These are phyloP conservation scores for Paracorniculantispora psalliotae DNA, from an alignment of 2,329 filamentous ascomycete genomes.

Conservation along the genomic window DNA sequence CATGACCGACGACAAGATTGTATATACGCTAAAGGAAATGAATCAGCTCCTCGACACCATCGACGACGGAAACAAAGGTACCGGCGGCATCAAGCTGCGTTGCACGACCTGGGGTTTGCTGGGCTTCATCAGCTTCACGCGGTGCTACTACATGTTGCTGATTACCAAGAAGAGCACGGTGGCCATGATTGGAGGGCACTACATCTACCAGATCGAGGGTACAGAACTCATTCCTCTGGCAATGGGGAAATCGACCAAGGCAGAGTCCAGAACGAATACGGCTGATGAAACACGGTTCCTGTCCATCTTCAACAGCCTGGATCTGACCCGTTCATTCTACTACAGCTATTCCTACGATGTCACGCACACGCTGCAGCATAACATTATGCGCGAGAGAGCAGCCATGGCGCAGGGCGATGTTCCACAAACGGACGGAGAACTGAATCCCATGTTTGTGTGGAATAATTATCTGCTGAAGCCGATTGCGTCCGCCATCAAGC, in stretches of 20 bases:
- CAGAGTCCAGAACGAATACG: conserved; percentile 63
- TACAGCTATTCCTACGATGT: conserved; percentile 99
- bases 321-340: conserved; percentile 88
- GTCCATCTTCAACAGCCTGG: conserved; percentile 82
- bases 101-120: conserved; percentile 91
- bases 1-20: conserved; percentile 89
- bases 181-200: conserved; percentile 92
- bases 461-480: conserved; percentile 85
- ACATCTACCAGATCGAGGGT: conserved; percentile 89
- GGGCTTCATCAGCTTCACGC: conserved; percentile 94
- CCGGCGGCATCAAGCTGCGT: conserved; percentile 82
- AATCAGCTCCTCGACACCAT: conserved; percentile 89
- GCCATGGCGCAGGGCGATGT: conserved; percentile 61
- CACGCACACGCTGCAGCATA: conserved; percentile 85
- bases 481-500: conserved; percentile 62
- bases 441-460: conserved; percentile 98
- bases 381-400: conserved; percentile 75
- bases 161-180: conserved; percentile 96
- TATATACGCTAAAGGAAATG: conserved; percentile 91
- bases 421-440: conserved; percentile 56
- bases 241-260: conserved; percentile 61
- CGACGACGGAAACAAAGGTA: conserved; percentile 87
- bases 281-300: conserved; percentile 87
- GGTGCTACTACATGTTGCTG: conserved; percentile 93
- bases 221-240: conserved; percentile 89